phyloP scores from a whole-genome alignment of 331 rosid species.

The Erythrophleum ivorense region DNA sequence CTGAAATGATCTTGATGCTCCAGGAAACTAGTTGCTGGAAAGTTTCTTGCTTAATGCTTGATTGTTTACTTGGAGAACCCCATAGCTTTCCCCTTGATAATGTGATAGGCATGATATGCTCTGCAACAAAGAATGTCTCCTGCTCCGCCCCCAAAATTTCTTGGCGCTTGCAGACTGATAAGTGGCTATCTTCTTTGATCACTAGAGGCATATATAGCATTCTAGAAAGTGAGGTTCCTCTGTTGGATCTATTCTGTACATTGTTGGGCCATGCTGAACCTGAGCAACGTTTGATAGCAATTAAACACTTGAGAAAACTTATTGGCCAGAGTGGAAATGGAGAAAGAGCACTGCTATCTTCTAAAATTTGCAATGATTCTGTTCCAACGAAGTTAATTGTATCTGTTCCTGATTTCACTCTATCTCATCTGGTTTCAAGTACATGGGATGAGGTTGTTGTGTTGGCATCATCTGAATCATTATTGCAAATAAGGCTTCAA shows the following conservation, averaged over 20 bases:
- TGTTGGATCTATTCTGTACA: constrained; percentile 68
- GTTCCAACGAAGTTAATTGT: constrained; percentile 50
- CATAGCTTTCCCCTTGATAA: constrained; percentile 57
- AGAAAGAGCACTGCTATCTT: constrained; percentile 48
- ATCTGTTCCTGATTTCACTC: constrained; percentile 55
- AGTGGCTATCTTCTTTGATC: constrained; percentile 68
- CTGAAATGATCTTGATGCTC: constrained; percentile 61
- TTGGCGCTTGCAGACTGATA: constrained; percentile 88
- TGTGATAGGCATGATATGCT: constrained; percentile 64
- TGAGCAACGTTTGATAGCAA: constrained; percentile 83
- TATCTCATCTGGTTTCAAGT: constrained; percentile 76
- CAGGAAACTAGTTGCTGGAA: constrained; percentile 89
- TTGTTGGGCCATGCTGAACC: constrained; percentile 91
- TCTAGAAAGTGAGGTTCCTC: constrained; percentile 68
- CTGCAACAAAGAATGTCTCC: constrained; percentile 65
- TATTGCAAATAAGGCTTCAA: constrained; percentile 62
- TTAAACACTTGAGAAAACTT: constrained; percentile 71
- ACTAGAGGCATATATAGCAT: constrained; percentile 61
- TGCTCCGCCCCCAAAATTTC: constrained; percentile 77
- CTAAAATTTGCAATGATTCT: constrained; percentile 46
- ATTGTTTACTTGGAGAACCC: constrained; percentile 73
- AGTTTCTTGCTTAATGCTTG: constrained; percentile 82
- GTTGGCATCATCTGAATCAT: constrained; percentile 75
- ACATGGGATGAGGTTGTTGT: constrained; percentile 89
- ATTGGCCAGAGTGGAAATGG: constrained; percentile 66